Evolutionary conservation across 1,284 basidiomycete species (phyloP).

Genomic region (Marasmius tenuissimus): DNA sequence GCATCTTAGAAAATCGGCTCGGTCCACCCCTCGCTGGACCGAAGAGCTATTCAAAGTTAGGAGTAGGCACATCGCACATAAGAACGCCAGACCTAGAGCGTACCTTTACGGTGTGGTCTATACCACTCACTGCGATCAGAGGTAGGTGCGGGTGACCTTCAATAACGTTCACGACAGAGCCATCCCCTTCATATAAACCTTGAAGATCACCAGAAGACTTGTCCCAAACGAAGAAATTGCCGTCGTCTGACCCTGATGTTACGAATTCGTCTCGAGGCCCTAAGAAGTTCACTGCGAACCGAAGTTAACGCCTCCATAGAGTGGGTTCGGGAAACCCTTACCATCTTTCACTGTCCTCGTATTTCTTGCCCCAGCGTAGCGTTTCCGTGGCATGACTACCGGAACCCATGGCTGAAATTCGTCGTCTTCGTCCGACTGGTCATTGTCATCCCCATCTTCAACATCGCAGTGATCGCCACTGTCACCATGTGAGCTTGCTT

Average conservation of each 20-base stretch:
- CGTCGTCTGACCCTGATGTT: constrained; percentile 89
- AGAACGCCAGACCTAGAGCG: constrained; percentile 12
- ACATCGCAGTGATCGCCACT: constrained; percentile 32
- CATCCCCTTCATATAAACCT: constrained; percentile 85
- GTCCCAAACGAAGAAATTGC: constrained; percentile 83
- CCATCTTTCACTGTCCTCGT: constrained; percentile 91
- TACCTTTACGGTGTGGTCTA: constrained; percentile 88
- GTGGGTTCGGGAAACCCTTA: constrained; percentile 31
- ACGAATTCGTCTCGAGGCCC: constrained; percentile 79
- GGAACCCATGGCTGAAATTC: constrained; percentile 45
- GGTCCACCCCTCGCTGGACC: constrained; percentile 48
- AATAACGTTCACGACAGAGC: constrained; percentile 82
- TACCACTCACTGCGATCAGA: constrained; percentile 84
- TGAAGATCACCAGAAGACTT: constrained; percentile 66
- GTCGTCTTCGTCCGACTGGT: constrained; percentile 17
- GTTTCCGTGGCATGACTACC: constrained; percentile 64
- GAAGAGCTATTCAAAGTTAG: constrained; percentile 55
- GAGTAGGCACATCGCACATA: constrained; percentile 4
- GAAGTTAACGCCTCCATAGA: not conserved
- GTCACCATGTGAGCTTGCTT: constrained; percentile 32
- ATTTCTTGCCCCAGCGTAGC: constrained; percentile 79
- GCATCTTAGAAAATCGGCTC: constrained; percentile 53
- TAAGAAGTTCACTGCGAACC: constrained; percentile 73
- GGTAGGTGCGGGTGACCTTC: constrained; percentile 84
- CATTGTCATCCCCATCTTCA: constrained; percentile 21